phyloP scores from a whole-genome alignment of 768 basidiomycete species.

The Tremella yokohamensis region DNA sequence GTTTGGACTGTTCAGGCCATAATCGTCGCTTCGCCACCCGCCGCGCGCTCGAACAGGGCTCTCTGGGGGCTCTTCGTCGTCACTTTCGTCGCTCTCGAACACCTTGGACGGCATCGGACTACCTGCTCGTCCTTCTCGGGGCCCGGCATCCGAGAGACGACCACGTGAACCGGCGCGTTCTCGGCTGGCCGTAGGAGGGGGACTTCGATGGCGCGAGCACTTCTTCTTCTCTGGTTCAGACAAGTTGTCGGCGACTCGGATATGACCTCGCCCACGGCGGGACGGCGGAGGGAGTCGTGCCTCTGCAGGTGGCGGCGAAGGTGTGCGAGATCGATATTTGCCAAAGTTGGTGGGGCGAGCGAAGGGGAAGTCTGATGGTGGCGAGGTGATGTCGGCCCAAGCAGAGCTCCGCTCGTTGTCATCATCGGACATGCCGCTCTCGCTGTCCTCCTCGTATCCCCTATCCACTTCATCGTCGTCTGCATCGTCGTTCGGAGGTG shows the following conservation, averaged over 20 bases:
- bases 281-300: slow-evolving; percentile 31
- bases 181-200: slow-evolving; percentile 25
- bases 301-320: slow-evolving; percentile 24
- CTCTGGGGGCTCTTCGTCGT: slow-evolving; percentile 13
- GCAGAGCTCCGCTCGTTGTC: slow-evolving; percentile 17
- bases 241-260: slow-evolving; percentile 24
- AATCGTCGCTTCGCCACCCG: slow-evolving; percentile 39
- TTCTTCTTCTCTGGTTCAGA: slow-evolving; percentile 17
- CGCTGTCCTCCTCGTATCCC: slow-evolving; percentile 39
- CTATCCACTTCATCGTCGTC: slow-evolving; percentile 13
- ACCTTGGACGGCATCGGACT: slow-evolving; percentile 32
- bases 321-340: slow-evolving; percentile 12
- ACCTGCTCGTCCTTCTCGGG: slow-evolving; percentile 26
- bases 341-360: slow-evolving; percentile 37
- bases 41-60: slow-evolving; percentile 5
- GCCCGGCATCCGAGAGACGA: slow-evolving; percentile 30
- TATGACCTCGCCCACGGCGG: slow-evolving; percentile 32
- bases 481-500: slow-evolving; percentile 16
- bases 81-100: slow-evolving; percentile 17
- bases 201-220: slow-evolving; percentile 32
- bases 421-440: slow-evolving; percentile 27
- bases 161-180: slow-evolving; percentile 4
- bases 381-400: neutral
- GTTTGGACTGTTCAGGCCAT: slow-evolving; percentile 20
- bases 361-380: slow-evolving; percentile 25